Conservation (phyloP, 2,329 filamentous ascomycete species). For the Pseudogymnoascus sp. region DNA sequence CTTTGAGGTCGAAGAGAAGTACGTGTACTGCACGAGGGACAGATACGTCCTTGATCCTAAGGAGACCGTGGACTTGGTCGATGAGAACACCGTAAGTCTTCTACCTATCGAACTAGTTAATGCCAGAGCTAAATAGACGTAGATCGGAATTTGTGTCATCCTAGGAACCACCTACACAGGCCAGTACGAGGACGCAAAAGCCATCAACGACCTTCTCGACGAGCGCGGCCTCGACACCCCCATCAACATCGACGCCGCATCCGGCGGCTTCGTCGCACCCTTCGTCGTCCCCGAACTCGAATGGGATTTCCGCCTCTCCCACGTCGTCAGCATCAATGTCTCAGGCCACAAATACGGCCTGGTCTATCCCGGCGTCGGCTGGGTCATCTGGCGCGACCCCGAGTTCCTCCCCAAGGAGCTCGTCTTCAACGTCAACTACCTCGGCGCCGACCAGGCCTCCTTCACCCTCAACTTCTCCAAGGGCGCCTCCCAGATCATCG, state of each 20-base stretch:
- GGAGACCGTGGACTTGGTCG: conserved; percentile 50
- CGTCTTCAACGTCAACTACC: conserved; percentile 99
- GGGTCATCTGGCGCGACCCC: conserved; percentile 80
- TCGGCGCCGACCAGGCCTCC: conserved; percentile 87
- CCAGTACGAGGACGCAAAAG: conserved; percentile 90
- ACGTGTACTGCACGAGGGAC: conserved; percentile 53
- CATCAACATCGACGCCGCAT: conserved; percentile 91
- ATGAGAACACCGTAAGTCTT: conserved; percentile 57
- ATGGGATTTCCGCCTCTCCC: conserved; percentile 88
- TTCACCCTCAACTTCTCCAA: conserved; percentile 98
- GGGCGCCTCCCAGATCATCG: conserved; percentile 87
- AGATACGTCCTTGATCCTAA: conserved; percentile 57
- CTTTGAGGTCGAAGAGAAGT: conserved; percentile 90
- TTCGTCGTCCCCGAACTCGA: conserved; percentile 76
- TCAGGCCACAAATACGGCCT: conserved; percentile 83
- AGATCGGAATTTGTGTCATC: conserved; percentile 85
- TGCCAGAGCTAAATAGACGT: background rate
- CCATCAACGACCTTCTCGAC: conserved; percentile 77
- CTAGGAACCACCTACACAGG: conserved; percentile 91
- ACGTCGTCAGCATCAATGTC: conserved; percentile 87
- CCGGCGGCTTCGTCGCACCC: conserved; percentile 85
- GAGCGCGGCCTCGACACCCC: conserved; percentile 68
- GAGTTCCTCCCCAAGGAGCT: conserved; percentile 78
- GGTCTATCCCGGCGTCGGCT: conserved; percentile 87
- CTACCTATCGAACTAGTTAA: conserved; percentile 29